Evolutionary conservation across 139 green algal species (phyloP), one percentile per base, ranked within the genome.

Genomic region (Coelastrella sp.): DNA sequence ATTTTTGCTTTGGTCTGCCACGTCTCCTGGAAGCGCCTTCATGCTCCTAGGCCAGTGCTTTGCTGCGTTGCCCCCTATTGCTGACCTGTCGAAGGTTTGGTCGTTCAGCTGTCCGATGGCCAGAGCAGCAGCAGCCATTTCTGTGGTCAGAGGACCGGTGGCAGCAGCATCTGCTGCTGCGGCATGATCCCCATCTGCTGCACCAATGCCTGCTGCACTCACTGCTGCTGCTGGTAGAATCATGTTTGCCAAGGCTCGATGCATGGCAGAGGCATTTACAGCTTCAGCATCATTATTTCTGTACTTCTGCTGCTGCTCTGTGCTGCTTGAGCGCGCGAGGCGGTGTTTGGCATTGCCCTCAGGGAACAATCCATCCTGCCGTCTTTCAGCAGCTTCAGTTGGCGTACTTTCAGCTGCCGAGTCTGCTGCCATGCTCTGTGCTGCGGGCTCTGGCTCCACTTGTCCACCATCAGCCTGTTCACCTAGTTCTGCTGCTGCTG

Each of bases 191-290:
- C n/a, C n/a, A n/a, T 38, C 48, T 53, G 30, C 8, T 4, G 27
- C 6, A 19, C 5, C 62, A 69, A n/a, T 7, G 7, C 30, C 62
- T 34, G 75, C 75, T 13, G 13, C 53, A 43, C 32, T 82, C 30
- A 50, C 75, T n/a, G 75, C 75, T 82, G 75, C 75, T 57, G 75
- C 75, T 51, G 50, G 71, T 5, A 79, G 43, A 15, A 63, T 38
- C 41, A 62, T 79, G n/a, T 34, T 79, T 41, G 40, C 71, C 71
- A 79, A 35, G 25, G 71, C 71, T 7, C n/a, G 13, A 8, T 79
- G 71, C 71, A 79, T 40, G 15, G 40, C n/a, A 11, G 71, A 79
- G 8, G 62, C n/a, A 34, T 25, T 9, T 0, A 23, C 69, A 59
- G 69, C 67, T 30, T 9, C 19, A 32, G 67, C 37, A 27, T 27